Evolutionary conservation across 805 yeast species (phyloP).

Genomic region (Candida xiaguanensis): DNA sequence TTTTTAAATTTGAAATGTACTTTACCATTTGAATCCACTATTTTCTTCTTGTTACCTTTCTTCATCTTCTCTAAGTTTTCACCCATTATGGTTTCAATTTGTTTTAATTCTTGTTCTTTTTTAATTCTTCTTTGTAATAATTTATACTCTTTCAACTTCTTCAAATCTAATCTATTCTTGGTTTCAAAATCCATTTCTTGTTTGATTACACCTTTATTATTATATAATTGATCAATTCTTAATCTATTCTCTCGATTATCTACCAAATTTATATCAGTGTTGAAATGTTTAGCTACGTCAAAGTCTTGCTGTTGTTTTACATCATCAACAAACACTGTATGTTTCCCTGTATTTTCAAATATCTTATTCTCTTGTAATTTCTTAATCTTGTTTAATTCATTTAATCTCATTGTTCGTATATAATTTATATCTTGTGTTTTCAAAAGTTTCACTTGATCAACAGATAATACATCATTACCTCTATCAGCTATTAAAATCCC

Average conservation of each 20-base stretch:
- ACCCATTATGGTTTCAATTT: slow-evolving; percentile 70
- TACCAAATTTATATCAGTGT: slow-evolving; percentile 65
- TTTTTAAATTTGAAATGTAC: slow-evolving; percentile 81
- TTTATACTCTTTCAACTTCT: slow-evolving; percentile 59
- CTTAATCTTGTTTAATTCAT: slow-evolving; percentile 63
- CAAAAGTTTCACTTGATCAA: slow-evolving; percentile 75
- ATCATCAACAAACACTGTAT: slow-evolving; percentile 79
- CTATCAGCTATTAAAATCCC: slow-evolving; percentile 71
- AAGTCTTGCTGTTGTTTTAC: slow-evolving; percentile 54
- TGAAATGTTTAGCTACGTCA: slow-evolving; percentile 61
- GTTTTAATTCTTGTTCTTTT: slow-evolving; percentile 63
- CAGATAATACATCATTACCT: slow-evolving; percentile 54
- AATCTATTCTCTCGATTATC: slow-evolving; percentile 69
- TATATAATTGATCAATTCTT: slow-evolving; percentile 55
- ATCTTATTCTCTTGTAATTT: slow-evolving; percentile 48
- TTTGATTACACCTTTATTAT: slow-evolving; percentile 26
- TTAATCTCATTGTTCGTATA: slow-evolving; percentile 68
- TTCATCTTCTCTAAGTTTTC: slow-evolving; percentile 83
- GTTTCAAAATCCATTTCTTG: slow-evolving; percentile 27
- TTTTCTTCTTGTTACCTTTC: slow-evolving; percentile 80
- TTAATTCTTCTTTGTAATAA: slow-evolving; percentile 62
- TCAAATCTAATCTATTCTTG: slow-evolving; percentile 39
- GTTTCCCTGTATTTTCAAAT: slow-evolving; percentile 64
- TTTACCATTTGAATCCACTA: slow-evolving; percentile 62
- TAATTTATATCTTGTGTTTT: slow-evolving; percentile 92